Base-by-base conservation (phyloP, 202 grass and related monocot species). In the Alloteropsis angusta region DNA sequence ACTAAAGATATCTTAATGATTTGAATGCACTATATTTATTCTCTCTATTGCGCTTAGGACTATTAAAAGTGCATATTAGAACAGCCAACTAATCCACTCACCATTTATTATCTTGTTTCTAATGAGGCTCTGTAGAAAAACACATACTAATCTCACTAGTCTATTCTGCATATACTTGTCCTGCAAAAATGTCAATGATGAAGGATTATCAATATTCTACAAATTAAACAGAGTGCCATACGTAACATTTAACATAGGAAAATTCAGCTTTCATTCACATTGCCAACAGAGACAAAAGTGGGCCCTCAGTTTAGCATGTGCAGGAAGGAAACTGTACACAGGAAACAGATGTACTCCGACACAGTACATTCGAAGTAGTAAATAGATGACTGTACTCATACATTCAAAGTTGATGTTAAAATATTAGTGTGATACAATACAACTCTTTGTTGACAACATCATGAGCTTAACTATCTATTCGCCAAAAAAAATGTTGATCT, bases 121-220 rank as follows among this genome's bases (percentile, higher is more conserved):
- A 60, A 98, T 98, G 74, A 98, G 89, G 60, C 92, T 94, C 71
- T 98, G 95, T 65, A 98, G 88, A 85, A 98, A 98, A 46, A 98
- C 92, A 67, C 96, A 98, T 64, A 98, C 92, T 81, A 98, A 83
- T 65, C 92, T 92, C 79, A 98, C 96, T 59, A 98, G 87, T 82
- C 96, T 92, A 77, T 98, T 98, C 79, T 98, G 96, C 96, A 95
- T 91, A 84, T 95, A 98, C 74, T 98, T 98, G 62, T 98, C 96
- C 96, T 98, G 86, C 64, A 87, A 79, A 66, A 72, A 81, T 50
- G 39, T 11, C 66, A 89, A 50, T 41, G 50, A 50, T 74, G 70
- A 62, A 74, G 43, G 15, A 32, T 48, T 78, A 52, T 71, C 8
- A 76, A 43, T 34, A 42, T 55, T 77, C 34, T 60, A 53, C 18